Conservation (phyloP, 306 rosid genomes). For the Glycine latifolia region DNA sequence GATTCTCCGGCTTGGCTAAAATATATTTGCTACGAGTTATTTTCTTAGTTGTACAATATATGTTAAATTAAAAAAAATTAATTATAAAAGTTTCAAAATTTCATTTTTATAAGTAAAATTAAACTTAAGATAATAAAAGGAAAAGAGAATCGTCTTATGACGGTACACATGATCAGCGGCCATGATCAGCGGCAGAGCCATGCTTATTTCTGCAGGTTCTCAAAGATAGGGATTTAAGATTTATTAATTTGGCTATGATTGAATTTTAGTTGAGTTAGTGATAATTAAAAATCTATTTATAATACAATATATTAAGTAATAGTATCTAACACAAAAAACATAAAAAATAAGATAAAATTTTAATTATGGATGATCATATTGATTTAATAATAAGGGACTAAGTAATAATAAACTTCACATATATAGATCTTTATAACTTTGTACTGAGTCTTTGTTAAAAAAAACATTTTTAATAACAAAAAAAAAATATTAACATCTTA, state of each 20-base stretch:
- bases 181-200: not conserved
- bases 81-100: not conserved
- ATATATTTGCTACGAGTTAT: not conserved
- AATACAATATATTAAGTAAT: not conserved
- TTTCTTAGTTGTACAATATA: constrained; percentile 14
- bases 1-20: constrained; percentile 22
- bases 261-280: not conserved
- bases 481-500: no score
- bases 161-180: not conserved
- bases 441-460: no score
- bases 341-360: no score
- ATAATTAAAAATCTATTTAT: not conserved
- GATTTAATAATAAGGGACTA: no score
- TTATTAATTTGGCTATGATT: not conserved
- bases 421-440: no score
- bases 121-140: not conserved
- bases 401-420: no score
- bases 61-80: not conserved
- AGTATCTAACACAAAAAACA: not conserved
- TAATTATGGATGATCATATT: no score
- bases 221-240: not conserved
- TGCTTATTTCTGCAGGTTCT: not conserved
- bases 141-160: not conserved
- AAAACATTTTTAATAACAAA: no score
- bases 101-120: not conserved